Percentiles rank a stretch among this genome's conserved stretches.
Evolutionary conservation across 2,329 filamentous ascomycete species (phyloP).

Genomic region (Talaromyces sp.): DNA sequence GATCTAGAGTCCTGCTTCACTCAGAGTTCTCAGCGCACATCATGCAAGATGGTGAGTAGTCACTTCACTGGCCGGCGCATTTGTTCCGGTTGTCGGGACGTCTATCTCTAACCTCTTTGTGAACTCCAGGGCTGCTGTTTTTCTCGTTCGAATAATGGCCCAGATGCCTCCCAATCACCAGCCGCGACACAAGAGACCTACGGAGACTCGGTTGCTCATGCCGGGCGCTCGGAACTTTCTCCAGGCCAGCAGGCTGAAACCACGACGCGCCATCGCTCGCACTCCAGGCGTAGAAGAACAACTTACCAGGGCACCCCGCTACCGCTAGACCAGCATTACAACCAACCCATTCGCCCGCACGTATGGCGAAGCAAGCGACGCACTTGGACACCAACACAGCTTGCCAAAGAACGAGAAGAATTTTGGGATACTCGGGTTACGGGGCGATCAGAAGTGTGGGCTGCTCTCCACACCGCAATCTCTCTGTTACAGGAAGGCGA

Average conservation of each 20-base stretch:
- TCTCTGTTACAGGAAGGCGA: slow-evolving; percentile 61
- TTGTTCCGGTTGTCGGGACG: not conserved
- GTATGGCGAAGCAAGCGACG: slow-evolving; percentile 60
- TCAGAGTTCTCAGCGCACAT: slow-evolving; percentile 14
- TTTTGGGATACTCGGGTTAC: slow-evolving; percentile 90
- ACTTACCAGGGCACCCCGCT: slow-evolving; percentile 16
- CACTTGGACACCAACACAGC: slow-evolving; percentile 63
- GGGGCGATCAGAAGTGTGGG: slow-evolving; percentile 74
- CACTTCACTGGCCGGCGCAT: not conserved
- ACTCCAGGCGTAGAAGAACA: slow-evolving; percentile 11
- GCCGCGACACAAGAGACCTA: slow-evolving; percentile 20
- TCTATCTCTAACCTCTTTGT: not conserved
- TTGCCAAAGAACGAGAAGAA: slow-evolving; percentile 67
- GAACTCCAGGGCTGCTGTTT: slow-evolving; percentile 34
- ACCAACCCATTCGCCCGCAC: slow-evolving; percentile 62
- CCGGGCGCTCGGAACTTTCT: slow-evolving; percentile 13
- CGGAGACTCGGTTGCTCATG: slow-evolving; percentile 16
- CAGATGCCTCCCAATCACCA: slow-evolving; percentile 20
- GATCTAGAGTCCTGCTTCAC: not conserved
- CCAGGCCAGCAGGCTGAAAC: slow-evolving; percentile 11
- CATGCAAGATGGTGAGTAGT: slow-evolving; percentile 32
- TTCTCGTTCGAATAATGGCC: slow-evolving; percentile 31
- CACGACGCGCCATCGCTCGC: slow-evolving; percentile 11
- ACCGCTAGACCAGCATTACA: slow-evolving; percentile 56
- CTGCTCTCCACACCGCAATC: slow-evolving; percentile 63